Percentiles rank a stretch among this genome's conserved stretches.
These are phyloP conservation scores for Flaveria trinervia DNA, from an alignment of 129 eudicot species.

Conservation along the genomic window DNA sequence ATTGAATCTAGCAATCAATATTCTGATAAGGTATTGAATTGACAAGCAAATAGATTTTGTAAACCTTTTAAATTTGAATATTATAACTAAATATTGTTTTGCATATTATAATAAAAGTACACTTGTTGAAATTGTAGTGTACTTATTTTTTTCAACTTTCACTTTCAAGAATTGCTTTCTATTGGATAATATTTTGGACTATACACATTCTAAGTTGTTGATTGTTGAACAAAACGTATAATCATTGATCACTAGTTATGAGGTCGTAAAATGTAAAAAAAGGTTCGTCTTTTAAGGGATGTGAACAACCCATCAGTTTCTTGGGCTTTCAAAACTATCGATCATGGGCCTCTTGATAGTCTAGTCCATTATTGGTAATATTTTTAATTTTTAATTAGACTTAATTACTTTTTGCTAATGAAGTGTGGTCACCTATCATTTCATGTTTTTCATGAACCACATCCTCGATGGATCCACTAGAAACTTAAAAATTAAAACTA, in stretches of 20 bases:
- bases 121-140: neutral
- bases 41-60: neutral
- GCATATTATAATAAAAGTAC: neutral
- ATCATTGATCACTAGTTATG: neutral
- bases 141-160: neutral
- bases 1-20: neutral
- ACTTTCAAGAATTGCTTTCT: neutral
- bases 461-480: too few species aligned
- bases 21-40: neutral
- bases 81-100: neutral
- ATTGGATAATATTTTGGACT: neutral
- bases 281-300: neutral
- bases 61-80: neutral
- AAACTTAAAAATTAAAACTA: too few species aligned
- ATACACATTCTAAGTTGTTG: neutral
- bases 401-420: neutral
- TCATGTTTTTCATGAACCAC: too few species aligned
- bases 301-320: slow-evolving; percentile 6
- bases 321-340: neutral
- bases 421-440: too few species aligned
- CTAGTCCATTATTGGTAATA: neutral
- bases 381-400: neutral
- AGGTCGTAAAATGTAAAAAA: neutral
- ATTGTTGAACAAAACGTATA: neutral
- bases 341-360: neutral